A percentile compares a stretch with the other conserved stretches of the same genome.
Evolutionary conservation across 1,284 basidiomycete species (phyloP).

Genomic region (Trametes versicolor): DNA sequence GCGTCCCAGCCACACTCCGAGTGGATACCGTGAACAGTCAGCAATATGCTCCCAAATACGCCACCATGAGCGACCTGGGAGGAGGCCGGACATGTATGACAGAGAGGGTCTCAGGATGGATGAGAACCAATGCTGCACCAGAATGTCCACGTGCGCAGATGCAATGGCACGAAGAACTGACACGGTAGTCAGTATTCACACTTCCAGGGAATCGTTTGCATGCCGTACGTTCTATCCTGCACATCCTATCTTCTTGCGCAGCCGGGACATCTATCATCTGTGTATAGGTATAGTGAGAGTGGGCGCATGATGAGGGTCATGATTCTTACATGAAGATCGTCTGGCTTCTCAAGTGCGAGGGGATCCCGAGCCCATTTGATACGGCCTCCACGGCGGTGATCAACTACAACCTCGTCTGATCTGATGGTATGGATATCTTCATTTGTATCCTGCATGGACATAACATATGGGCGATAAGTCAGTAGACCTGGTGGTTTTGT

Average conservation of each 20-base stretch:
- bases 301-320: too few species aligned
- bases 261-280: neutral
- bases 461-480: neutral
- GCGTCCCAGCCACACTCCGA: neutral
- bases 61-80: neutral
- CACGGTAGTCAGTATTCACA: neutral
- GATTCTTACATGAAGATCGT: neutral
- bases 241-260: neutral
- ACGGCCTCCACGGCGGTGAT: neutral
- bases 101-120: neutral
- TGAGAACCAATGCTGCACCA: neutral
- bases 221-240: neutral
- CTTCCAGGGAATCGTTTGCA: too few species aligned
- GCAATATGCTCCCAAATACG: neutral
- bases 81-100: too few species aligned
- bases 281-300: neutral
- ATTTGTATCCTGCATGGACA: neutral
- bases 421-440: neutral
- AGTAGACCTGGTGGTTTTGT: neutral
- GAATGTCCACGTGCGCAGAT: neutral
- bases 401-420: neutral
- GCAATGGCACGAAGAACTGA: neutral
- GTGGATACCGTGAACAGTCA: neutral
- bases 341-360: neutral
- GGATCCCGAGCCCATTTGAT: neutral